Evolutionary conservation across 345 rosid genomes (phyloP).

Genomic region (Eucalyptus tenuipes): DNA sequence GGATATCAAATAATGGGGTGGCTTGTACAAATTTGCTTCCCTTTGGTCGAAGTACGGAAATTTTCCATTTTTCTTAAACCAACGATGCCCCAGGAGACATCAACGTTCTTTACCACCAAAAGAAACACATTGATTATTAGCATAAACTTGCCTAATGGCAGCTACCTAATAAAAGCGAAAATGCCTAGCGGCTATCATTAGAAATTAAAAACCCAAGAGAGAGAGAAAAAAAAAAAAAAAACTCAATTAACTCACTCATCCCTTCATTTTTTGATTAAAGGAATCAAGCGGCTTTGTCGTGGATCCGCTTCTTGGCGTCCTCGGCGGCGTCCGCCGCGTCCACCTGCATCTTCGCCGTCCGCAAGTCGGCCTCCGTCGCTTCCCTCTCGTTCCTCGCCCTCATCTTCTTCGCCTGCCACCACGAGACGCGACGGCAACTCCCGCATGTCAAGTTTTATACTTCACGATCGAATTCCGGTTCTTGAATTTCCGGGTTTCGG

Average conservation of each 20-base stretch:
- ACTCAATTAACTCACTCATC: neutral
- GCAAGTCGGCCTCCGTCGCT: slow-evolving; percentile 36
- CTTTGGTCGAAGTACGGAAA: neutral
- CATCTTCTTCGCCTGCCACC: slow-evolving; percentile 32
- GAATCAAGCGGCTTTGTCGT: neutral
- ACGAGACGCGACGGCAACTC: neutral
- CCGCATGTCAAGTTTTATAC: neutral
- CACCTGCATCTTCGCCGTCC: slow-evolving; percentile 39
- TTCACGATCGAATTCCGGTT: neutral
- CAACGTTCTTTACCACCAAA: neutral
- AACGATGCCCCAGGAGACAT: neutral
- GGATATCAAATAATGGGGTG: neutral
- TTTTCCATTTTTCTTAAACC: neutral
- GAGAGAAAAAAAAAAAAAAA: rapidly evolving
- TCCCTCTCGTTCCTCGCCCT: slow-evolving; percentile 49
- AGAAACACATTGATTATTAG: neutral
- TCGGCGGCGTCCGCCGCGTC: slow-evolving; percentile 56
- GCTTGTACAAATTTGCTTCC: neutral
- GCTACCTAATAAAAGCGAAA: neutral
- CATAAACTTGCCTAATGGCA: neutral
- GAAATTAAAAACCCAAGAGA: neutral
- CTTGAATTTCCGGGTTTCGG: neutral
- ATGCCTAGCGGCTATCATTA: neutral
- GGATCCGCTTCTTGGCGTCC: slow-evolving; percentile 23
- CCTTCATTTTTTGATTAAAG: neutral